Evolutionary conservation across 2,329 filamentous ascomycete genomes (phyloP), one percentile per base, ranked within the genome.

Genomic region (Arthrobotrys entomopaga): DNA sequence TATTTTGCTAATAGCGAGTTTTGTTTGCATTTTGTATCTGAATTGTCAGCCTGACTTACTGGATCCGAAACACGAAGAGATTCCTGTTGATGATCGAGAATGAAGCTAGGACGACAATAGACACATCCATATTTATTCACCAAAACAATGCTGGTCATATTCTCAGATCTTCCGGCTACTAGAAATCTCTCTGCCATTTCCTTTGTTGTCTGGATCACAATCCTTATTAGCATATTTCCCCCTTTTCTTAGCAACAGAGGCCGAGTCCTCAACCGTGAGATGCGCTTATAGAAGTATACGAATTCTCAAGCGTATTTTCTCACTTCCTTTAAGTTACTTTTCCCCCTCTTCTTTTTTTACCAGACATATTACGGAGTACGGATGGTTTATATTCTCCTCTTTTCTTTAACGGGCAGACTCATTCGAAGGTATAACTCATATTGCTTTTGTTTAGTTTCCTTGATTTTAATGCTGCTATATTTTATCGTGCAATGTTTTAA

Each of bases 381-480:
- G 70, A 75, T 69, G 70, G 57, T 72, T 72, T 57, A 50, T 60
- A 53, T 70, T 50, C 40, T 56, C 29, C 24, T 61, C 34, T 59
- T 57, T 67, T 65, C 49, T 56, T 60, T 63, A 43, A 50, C 60
- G 74, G 63, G 64, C 58, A 65, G 64, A 65, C 60, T 67, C 65
- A 67, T 67, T 67, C 43, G 50, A 66, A 69, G 70, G 70, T 74
- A 71, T 61, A 76, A 64, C 63, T 67, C 65, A 76, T 74, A 60
- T 76, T 60, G 20, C 57, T 73, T 67, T 61, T 48, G 49, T 57
- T 57, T 40, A 20, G 40, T 66, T 63, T 43, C 42, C 29, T 46
- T 34, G 29, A 34, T 34, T 34, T 49, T 58, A 34, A 67, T 59
- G 57, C 50, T 57, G 34, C 64, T 67, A n/a, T 50, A 46, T 46